Base-by-base conservation (phyloP, 2,329 filamentous ascomycete genomes). In the Venturia effusa region DNA sequence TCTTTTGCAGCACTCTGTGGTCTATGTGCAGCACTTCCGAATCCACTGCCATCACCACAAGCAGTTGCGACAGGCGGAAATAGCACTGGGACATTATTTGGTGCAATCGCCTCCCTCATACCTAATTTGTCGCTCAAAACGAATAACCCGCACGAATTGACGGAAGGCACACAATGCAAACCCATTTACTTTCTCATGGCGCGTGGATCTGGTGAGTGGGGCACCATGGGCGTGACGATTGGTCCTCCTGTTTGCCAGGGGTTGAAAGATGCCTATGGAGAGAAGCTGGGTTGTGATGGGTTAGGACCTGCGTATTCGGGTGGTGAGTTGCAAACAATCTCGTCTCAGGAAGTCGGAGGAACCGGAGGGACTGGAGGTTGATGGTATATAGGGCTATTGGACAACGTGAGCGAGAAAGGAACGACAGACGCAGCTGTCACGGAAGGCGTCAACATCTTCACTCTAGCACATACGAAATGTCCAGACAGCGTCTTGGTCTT, bases 121-220 rank as follows among this genome's bases (percentile, higher is more conserved):
- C 57, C 57, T 7, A 24, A 3, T 0, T 30, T 60, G 4, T 24
- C 7, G 22, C 57, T 60, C 4, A 41, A 3, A 41, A 43, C 57
- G 13, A 60, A 60, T 37, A 15, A 60, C 41, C 34, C 57, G 27
- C 57, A 60, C 34, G 57, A 60, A 5, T 11, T 60, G 10, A 41
- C 57, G 3, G 13, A 39, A 27, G 57, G 57, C 13, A 39, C 57
- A 2, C 67, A 69, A 6, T 78, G 76, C 65, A 71, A 73, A 27
- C 67, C 70, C 22, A 70, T 75, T 1, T 75, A 74, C 41, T 74
- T 78, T 43, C 73, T 78, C 61, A 78, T 73, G 59, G 76, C 76
- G 2, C 75, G 76, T 30, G 76, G 75, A 1, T 77, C 73, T 4
- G 74, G 71, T 13, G 76, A 78, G 62, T 64, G 68, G 1, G 76